A percentile compares a stretch with the other conserved stretches of the same genome.
phyloP scores from a whole-genome alignment of 208 protist species.

The Wallacemonas sp. region DNA sequence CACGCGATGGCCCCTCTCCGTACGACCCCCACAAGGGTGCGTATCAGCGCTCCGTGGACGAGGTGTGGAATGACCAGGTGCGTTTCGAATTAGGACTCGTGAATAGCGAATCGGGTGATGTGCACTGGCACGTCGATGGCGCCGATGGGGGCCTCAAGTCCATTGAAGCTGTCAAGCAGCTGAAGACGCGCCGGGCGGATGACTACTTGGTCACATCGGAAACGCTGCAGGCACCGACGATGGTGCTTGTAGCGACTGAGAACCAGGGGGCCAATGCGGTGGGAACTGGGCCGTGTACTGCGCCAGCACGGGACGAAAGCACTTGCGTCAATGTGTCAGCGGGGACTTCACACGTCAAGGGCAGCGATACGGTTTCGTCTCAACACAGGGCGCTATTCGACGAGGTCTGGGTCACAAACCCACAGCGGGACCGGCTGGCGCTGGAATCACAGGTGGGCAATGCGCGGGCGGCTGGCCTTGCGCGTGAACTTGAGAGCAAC shows the following conservation, averaged over 20 bases:
- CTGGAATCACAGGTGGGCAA: conserved; percentile 8
- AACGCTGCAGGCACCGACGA: neutral
- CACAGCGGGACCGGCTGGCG: conserved; percentile 4
- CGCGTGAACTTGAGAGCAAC: neutral
- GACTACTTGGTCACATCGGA: conserved; percentile 7
- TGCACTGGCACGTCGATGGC: neutral
- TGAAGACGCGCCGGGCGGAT: neutral
- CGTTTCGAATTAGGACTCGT: conserved; percentile 3
- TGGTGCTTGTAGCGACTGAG: neutral
- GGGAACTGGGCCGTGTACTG: no score
- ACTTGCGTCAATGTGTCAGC: no score
- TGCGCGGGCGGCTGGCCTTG: neutral
- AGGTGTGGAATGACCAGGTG: conserved; percentile 15
- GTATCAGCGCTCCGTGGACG: conserved; percentile 24
- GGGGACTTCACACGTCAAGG: neutral
- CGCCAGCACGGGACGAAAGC: no score
- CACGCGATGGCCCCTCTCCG: conserved; percentile 22
- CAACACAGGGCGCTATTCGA: neutral
- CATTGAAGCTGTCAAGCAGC: neutral
- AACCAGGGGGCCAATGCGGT: neutral
- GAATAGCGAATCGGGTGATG: neutral
- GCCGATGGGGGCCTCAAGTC: neutral
- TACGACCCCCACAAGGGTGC: conserved; percentile 11
- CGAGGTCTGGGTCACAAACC: conserved; percentile 15
- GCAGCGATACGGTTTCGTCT: neutral